These are phyloP conservation scores for Inonotus hispidus DNA, from an alignment of 1,284 basidiomycete genomes.

Conservation along the genomic window DNA sequence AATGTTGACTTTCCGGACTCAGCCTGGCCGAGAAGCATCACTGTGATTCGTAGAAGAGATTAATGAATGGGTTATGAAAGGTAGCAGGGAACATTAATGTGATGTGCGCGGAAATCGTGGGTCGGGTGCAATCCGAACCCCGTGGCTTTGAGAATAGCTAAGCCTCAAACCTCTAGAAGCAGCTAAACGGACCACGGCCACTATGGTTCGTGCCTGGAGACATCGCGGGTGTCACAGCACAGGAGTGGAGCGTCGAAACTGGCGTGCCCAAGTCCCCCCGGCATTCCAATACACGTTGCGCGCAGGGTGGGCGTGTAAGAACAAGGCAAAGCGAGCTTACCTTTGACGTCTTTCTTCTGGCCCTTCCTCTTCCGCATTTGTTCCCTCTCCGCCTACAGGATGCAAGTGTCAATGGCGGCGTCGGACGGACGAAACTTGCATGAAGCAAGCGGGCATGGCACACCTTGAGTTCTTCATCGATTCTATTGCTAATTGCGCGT, in stretches of 20 bases:
- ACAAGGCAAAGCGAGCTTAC: conserved; percentile 31
- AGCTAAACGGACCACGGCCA: not conserved
- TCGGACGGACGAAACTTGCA: not conserved
- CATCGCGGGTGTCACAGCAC: not conserved
- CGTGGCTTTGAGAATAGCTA: not conserved
- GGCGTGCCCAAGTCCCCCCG: not conserved
- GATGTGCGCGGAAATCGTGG: not conserved
- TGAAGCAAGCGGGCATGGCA: conserved; percentile 21
- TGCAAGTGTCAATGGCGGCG: conserved; percentile 2
- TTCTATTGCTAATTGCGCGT: conserved; percentile 49
- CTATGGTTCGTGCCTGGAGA: not conserved
- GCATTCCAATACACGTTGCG: not conserved
- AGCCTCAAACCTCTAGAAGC: not conserved
- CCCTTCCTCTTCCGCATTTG: conserved; percentile 40
- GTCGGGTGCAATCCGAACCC: not conserved
- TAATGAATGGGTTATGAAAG: not conserved
- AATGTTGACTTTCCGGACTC: conserved; percentile 78
- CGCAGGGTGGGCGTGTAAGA: not conserved
- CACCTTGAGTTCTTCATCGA: conserved; percentile 69
- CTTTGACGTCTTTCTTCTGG: conserved; percentile 57
- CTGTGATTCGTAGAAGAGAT: conserved; percentile 11
- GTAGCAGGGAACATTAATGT: not conserved
- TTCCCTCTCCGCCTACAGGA: conserved; percentile 37
- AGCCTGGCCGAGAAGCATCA: conserved; percentile 66
- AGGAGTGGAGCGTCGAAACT: not conserved